Base-by-base conservation (phyloP, 1,284 basidiomycete genomes). In the Sutorius eximius region DNA sequence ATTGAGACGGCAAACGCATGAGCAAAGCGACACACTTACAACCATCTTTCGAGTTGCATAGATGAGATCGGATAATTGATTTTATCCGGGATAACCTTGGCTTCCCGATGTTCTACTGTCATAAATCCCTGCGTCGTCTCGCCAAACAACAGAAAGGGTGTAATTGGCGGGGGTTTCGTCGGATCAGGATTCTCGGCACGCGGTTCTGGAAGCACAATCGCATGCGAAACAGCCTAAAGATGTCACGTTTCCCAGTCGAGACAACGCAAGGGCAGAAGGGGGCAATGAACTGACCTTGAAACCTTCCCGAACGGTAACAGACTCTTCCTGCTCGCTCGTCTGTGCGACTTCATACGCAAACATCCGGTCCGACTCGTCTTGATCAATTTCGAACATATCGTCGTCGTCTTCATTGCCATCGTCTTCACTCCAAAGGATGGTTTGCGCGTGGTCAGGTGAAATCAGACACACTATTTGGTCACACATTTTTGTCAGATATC, bases 331-430 rank as follows among this genome's bases (percentile, higher is more conserved):
- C 54, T 84, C 81, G 18, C 76, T 78, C 1, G 79, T 81, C 61
- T 83, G 81, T 0, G 75, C 69, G 0, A 86, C 83, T 55, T 82
- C 77, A 50, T 81, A 86, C 1, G 75, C 74, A 61, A 81, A 82
- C 45, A 83, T 61, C 10, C 82, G 70, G 47, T 79, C 80, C 0
- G 67, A 66, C 4, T 76, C 73, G 0, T 78, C 73, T 3, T 75
- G 70, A 11, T 74, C 70, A 7, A 72, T 62, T 6, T 70, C 70
- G 13, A 50, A 2, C 1, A 57, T 54, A 8, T 16, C 36, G 4
- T 71, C 58, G 5, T 66, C 59, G 0, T 71, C 65, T 8, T 64
- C 54, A 10, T 77, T 71, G 13, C 63, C 54, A 8, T 77, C 71
- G n/a, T 68, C 60, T 1, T 79, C 73, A 13, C 69, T 72, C 75